Evolutionary conservation across 495 filamentous ascomycete species (phyloP), one percentile per base, ranked within the genome.

Genomic region (Penicillium nucicola): DNA sequence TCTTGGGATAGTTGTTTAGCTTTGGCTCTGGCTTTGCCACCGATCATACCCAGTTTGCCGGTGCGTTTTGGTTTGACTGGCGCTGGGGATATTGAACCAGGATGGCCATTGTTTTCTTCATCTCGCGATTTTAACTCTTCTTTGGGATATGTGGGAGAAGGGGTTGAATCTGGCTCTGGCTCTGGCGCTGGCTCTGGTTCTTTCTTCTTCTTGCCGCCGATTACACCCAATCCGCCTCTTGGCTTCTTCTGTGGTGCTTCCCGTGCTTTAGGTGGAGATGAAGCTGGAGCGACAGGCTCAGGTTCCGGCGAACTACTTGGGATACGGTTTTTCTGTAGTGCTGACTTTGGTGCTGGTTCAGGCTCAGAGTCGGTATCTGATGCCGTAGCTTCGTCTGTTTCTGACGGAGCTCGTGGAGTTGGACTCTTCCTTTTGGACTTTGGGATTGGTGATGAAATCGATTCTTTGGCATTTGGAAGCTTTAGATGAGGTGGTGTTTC

Each of bases 121-220:
- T 47, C 14, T 5, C 35, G 25, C 9, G 49, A 28, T 25, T 38
- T 20, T 19, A 20, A 22, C 6, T 20, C 9, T 13, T 40, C n/a
- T 7, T 45, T n/a, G 35, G 42, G 31, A 15, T 42, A 13, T 11
- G 13, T 48, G 28, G 53, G 19, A 18, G 49, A 44, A 31, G 50
- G 38, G n/a, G 45, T 17, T 32, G 42, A 44, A 19, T 50, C 48
- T 34, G 43, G 39, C 33, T 39, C 48, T 30, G 43, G 39, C 30
- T 39, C 19, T 32, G 42, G 46, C 22, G 47, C 48, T 34, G 43
- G 39, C 33, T 39, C 48, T 30, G 43, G 39, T 28, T 39, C 36
- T 31, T 58, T 45, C 37, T 62, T 68, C 28, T 71, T 70, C 50
- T 66, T 71, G 49, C 69, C 70, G n/a, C 70, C 64, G 9, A 74